These are phyloP conservation scores for Brassica rapa DNA, from an alignment of 345 rosid genomes.

Conservation along the genomic window DNA sequence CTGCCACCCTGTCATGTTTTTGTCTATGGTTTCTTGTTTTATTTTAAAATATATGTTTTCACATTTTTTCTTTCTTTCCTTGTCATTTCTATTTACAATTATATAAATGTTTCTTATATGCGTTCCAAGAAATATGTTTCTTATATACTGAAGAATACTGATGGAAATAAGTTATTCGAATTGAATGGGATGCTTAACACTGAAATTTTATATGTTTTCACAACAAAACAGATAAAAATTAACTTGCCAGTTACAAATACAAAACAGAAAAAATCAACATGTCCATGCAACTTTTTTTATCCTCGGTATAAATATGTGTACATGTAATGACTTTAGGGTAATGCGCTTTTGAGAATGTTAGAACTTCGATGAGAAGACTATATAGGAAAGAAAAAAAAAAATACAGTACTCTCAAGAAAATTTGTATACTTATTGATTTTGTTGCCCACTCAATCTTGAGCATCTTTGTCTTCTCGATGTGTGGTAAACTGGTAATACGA, in stretches of 20 bases:
- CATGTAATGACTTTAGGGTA: neutral
- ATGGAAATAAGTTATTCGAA: neutral
- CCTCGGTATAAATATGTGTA: neutral
- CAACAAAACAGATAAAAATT: neutral
- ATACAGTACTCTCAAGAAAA: neutral
- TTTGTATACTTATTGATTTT: conserved; percentile 1
- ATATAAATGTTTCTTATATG: neutral
- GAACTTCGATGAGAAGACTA: conserved; percentile 47
- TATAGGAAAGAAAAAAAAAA: neutral
- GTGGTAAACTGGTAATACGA: conserved; percentile 2
- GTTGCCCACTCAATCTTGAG: conserved; percentile 33
- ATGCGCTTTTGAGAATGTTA: conserved; percentile 43
- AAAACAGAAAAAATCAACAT: too few relatives aligned
- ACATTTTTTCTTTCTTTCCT: neutral
- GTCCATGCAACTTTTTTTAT: neutral
- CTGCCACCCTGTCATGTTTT: conserved; percentile 39
- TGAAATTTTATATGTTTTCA: neutral
- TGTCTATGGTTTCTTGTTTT: conserved; percentile 21
- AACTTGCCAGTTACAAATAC: too few relatives aligned
- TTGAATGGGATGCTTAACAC: neutral
- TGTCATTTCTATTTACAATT: neutral
- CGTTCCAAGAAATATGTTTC: too few relatives aligned
- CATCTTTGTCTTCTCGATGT: conserved; percentile 41
- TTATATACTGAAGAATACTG: neutral
- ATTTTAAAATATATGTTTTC: neutral